These are phyloP conservation scores for Backusella parvicylindrica DNA, from an alignment of 192 early-diverging fungal species.

Conservation along the genomic window DNA sequence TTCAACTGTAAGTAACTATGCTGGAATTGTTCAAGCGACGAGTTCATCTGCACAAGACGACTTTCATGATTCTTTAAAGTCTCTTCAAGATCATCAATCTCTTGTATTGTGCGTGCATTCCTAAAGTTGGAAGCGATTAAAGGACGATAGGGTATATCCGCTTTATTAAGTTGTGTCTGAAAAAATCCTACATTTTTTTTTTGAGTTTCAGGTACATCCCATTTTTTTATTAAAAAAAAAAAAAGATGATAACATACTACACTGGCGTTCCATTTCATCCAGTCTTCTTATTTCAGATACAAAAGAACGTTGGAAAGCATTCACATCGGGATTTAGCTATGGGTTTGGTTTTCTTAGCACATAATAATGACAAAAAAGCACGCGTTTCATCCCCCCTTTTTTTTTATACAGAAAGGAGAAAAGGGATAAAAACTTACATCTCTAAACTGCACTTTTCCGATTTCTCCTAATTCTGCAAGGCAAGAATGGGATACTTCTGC, in stretches of 20 bases:
- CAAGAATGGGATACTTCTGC: slow-evolving; percentile 89
- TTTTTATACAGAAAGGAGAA: neutral
- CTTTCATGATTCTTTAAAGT: slow-evolving; percentile 75
- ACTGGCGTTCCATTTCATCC: slow-evolving; percentile 95
- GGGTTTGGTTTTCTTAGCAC: neutral
- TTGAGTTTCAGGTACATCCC: neutral
- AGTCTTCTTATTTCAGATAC: slow-evolving; percentile 92
- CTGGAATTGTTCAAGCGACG: slow-evolving; percentile 81
- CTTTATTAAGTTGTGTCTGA: slow-evolving; percentile 72
- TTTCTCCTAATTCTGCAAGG: slow-evolving; percentile 90
- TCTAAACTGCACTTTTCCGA: slow-evolving; percentile 91
- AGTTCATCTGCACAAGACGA: slow-evolving; percentile 83
- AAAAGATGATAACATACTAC: slow-evolving; percentile 56
- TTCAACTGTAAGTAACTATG: slow-evolving; percentile 84
- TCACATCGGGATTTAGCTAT: slow-evolving; percentile 88
- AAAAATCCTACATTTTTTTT: slow-evolving; percentile 65
- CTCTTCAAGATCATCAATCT: slow-evolving; percentile 92
- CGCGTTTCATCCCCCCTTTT: neutral
- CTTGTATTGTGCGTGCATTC: slow-evolving; percentile 73
- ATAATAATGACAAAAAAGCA: neutral
- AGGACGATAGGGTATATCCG: slow-evolving; percentile 57
- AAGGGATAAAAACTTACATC: slow-evolving; percentile 58
- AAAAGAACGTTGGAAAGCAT: slow-evolving; percentile 95
- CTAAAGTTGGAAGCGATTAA: slow-evolving; percentile 43
- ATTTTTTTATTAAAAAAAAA: neutral